Conservation (phyloP, 441 rosid species). For the Arabidopsis hybrid region DNA sequence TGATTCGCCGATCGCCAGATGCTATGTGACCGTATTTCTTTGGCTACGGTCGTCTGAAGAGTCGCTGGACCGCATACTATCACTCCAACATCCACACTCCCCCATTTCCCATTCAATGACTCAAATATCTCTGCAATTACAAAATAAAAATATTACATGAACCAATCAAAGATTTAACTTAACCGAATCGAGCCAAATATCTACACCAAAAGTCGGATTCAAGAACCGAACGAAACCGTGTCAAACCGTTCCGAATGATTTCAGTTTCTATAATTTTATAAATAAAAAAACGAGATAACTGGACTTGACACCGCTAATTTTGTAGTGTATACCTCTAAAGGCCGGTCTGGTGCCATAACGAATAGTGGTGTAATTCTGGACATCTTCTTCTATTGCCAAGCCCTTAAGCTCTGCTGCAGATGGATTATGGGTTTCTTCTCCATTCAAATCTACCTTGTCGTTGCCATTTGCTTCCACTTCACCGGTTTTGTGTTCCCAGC, state of each 20-base stretch:
- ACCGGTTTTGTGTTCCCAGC: conserved; percentile 55
- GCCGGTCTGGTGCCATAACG: conserved; percentile 82
- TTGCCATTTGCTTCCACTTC: conserved; percentile 39
- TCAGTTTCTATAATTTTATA: background rate
- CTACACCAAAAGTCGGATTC: background rate
- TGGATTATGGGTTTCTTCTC: conserved; percentile 22
- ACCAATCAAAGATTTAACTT: background rate
- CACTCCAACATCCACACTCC: conserved; percentile 82
- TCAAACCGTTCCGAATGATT: too few species aligned
- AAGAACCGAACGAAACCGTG: too few species aligned
- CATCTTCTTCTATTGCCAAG: conserved; percentile 19
- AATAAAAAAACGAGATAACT: background rate
- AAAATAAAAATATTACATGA: background rate
- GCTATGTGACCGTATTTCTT: conserved; percentile 72
- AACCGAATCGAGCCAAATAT: background rate
- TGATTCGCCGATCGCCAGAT: conserved; percentile 50
- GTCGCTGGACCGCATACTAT: conserved; percentile 81
- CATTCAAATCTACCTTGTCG: conserved; percentile 16
- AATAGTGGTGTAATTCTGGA: conserved; percentile 45
- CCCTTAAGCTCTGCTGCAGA: conserved; percentile 27
- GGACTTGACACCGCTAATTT: background rate
- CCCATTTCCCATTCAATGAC: conserved; percentile 62
- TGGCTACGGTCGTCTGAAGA: conserved; percentile 77
- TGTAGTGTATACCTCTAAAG: conserved; percentile 62
- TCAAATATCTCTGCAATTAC: conserved; percentile 69